Conservation (phyloP, 139 green algal genomes). For the Micractinium sp. region DNA sequence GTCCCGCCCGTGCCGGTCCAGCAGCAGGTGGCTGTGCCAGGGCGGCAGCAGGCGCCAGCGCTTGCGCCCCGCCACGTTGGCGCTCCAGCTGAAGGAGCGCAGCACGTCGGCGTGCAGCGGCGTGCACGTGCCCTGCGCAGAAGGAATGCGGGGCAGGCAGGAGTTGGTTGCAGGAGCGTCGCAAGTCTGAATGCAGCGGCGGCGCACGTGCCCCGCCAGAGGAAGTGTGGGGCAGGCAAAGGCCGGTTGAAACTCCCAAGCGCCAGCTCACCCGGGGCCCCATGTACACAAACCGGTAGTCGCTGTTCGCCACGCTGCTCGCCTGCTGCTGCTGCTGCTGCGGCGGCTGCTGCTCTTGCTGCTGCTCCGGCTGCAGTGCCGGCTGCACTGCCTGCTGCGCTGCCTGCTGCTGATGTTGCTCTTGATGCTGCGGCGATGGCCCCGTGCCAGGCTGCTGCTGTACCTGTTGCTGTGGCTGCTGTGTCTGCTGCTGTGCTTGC, state of each 20-base stretch:
- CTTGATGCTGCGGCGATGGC: too few species aligned
- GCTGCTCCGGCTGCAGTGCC: neutral
- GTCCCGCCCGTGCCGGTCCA: neutral
- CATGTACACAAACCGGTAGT: slow-evolving; percentile 91
- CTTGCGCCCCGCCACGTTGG: slow-evolving; percentile 79
- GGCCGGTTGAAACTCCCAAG: neutral
- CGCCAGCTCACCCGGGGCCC: slow-evolving; percentile 54
- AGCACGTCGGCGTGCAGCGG: slow-evolving; percentile 91
- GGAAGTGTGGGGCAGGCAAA: too few species aligned
- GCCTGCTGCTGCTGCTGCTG: slow-evolving; percentile 11
- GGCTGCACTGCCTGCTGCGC: neutral
- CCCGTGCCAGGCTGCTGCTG: too few species aligned
- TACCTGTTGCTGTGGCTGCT: neutral
- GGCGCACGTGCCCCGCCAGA: slow-evolving; percentile 70
- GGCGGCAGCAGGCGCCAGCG: slow-evolving; percentile 80
- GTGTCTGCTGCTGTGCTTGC: neutral
- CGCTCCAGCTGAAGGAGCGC: slow-evolving; percentile 82
- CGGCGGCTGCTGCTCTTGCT: slow-evolving; percentile 25
- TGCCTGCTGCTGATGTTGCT: neutral
- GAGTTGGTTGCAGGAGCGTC: slow-evolving; percentile 65
- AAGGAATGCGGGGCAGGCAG: too few species aligned
- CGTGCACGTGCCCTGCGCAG: slow-evolving; percentile 70
- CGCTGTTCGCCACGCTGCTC: slow-evolving; percentile 47
- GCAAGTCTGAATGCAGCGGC: slow-evolving; percentile 87
- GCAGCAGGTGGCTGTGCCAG: slow-evolving; percentile 1